Base-by-base conservation (phyloP, 306 rosid species). In the Astragalus membranaceus region DNA sequence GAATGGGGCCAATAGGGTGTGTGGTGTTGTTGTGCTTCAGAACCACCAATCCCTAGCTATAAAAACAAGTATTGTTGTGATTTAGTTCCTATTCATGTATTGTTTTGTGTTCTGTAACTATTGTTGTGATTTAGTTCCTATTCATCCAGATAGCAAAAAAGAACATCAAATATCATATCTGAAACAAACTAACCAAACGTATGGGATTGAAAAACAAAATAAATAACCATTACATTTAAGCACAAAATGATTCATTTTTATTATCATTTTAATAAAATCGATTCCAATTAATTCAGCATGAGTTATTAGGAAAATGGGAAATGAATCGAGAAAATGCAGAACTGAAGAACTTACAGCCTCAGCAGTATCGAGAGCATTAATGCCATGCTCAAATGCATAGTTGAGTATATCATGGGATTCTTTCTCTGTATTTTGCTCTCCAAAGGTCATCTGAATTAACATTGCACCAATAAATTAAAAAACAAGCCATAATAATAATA, bases 381-480 rank as follows among this genome's bases (percentile, higher is more conserved):
- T 84, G 15, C 98, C 97, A 43, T 75, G 74, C 12, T 84, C 89
- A 66, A 85, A 72, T 4, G 96, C 92, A 73, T 85, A 90, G 71
- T 81, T 78, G n/a, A 94, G 90, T 0, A 87, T 85, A 13, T 85
- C 86, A 53, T 94, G 96, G 8, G 98, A 81, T 75, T 94, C 95
- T 79, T 87, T 84, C 90, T 94, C 98, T 0, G 97, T 76, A 80
- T 83, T 94, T 73, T 90, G 96, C 63, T 90, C 67, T 51, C 98
- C 97, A 72, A 94, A 90, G 9, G 97, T 94, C 98, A 94, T 94
- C 88, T 88, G 73, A 82, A 26, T 26, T 26, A 79, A 73, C 59
- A 39, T 62, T 30, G 29, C 67, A 71, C 26, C 62, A 56, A 60
- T 9, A 30, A 60, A 70, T 13, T 5, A 53, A 6, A 10, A 35